Conservation (phyloP, 2,329 filamentous ascomycete species). For the Shiraia bambusicola region DNA sequence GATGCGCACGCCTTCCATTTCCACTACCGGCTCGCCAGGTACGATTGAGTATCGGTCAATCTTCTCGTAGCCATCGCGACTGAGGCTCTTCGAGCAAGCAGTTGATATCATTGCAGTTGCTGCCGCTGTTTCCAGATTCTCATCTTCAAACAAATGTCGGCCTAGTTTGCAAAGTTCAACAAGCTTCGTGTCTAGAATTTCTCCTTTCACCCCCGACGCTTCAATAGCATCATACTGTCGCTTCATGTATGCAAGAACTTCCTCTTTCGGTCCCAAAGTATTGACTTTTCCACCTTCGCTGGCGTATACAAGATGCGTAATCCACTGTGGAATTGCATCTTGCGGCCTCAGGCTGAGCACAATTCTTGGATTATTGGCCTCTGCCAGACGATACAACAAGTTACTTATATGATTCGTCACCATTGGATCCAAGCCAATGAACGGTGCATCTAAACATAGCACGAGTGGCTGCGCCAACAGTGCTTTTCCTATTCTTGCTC, state of each 20-base stretch:
- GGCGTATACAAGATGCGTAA: conserved; percentile 78
- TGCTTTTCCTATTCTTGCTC: conserved; percentile 85
- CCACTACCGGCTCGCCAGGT: conserved; percentile 70
- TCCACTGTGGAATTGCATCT: conserved; percentile 85
- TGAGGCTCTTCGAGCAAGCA: conserved; percentile 14
- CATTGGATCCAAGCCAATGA: conserved; percentile 81
- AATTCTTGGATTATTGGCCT: conserved; percentile 67
- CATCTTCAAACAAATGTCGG: conserved; percentile 29
- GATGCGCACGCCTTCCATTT: conserved; percentile 84
- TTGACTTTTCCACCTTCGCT: conserved; percentile 66
- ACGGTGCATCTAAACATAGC: conserved; percentile 81
- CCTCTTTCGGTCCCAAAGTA: conserved; percentile 64
- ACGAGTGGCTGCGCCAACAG: conserved; percentile 77
- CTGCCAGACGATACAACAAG: conserved; percentile 68
- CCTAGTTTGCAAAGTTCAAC: conserved; percentile 33
- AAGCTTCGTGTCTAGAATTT: conserved; percentile 17
- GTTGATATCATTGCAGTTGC: neutral
- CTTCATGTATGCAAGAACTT: conserved; percentile 56
- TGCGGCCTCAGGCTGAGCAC: conserved; percentile 80
- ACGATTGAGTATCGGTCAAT: conserved; percentile 16
- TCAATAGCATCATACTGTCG: conserved; percentile 30
- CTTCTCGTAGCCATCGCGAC: conserved; percentile 35
- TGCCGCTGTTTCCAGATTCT: conserved; percentile 25
- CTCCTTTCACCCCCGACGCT: conserved; percentile 5
- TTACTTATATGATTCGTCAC: conserved; percentile 72